phyloP scores from a whole-genome alignment of 2,329 filamentous ascomycete genomes.

The Dactylonectria estremocensis region DNA sequence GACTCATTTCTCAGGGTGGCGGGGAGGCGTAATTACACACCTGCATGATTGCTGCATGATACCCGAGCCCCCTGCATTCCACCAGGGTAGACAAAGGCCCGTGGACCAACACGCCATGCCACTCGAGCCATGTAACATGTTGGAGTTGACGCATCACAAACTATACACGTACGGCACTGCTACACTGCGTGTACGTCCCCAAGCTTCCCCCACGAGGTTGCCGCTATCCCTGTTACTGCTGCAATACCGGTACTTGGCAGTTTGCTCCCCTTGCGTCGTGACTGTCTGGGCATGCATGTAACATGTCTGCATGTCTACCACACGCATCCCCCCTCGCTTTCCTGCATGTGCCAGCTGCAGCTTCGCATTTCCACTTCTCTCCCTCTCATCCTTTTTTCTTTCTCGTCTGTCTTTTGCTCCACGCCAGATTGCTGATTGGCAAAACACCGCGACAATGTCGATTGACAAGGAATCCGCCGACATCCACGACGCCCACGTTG shows the following conservation, averaged over 20 bases:
- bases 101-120: too few species aligned
- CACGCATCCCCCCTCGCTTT: slow-evolving; percentile 9
- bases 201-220: neutral
- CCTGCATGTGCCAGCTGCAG: slow-evolving; percentile 30
- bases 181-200: too few species aligned
- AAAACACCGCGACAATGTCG: slow-evolving; percentile 30
- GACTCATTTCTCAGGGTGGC: too few species aligned
- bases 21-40: too few species aligned
- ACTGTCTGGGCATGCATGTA: slow-evolving; percentile 18
- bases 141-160: too few species aligned
- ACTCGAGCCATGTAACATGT: too few species aligned
- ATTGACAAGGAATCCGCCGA: slow-evolving; percentile 29
- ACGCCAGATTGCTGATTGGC: neutral
- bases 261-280: neutral
- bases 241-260: slow-evolving; percentile 9
- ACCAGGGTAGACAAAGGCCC: too few species aligned
- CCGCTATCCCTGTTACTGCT: slow-evolving; percentile 9
- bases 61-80: too few species aligned
- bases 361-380: slow-evolving; percentile 13
- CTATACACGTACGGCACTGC: too few species aligned
- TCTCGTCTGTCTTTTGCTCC: slow-evolving; percentile 5
- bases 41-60: too few species aligned
- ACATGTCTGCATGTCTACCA: slow-evolving; percentile 17
- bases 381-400: slow-evolving; percentile 6
- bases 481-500: slow-evolving; percentile 11